phyloP scores from a whole-genome alignment of 75 land plant genomes.

The Gnetum montanum region DNA sequence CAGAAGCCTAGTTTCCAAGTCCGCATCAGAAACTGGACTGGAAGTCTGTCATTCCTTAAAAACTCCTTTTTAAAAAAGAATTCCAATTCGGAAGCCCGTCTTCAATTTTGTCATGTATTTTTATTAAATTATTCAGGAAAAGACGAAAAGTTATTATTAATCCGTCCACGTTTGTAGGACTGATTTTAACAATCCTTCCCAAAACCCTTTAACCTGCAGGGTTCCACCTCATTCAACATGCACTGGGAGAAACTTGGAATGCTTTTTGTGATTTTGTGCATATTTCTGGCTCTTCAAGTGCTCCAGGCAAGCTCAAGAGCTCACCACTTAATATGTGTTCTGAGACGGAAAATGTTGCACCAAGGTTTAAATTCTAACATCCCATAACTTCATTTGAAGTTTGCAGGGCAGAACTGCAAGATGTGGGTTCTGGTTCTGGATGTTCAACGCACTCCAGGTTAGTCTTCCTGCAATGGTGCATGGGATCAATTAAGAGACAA shows the following conservation, averaged over 20 bases:
- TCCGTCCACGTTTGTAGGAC: neutral
- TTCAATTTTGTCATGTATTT: neutral
- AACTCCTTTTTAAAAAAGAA: too few relatives aligned
- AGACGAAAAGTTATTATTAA: neutral
- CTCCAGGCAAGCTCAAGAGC: conserved; percentile 17
- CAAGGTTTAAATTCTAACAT: neutral
- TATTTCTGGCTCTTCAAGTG: conserved; percentile 27
- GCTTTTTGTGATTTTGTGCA: conserved; percentile 30
- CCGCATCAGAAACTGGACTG: neutral
- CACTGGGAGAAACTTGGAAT: conserved; percentile 34
- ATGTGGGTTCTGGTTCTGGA: conserved; percentile 34
- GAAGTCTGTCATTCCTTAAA: too few relatives aligned
- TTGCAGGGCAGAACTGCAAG: conserved; percentile 26
- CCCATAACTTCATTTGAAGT: neutral
- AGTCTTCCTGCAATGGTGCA: too few relatives aligned
- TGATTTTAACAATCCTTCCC: neutral
- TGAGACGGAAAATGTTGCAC: neutral
- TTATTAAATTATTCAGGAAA: neutral
- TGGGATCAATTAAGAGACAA: too few relatives aligned
- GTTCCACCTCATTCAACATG: conserved; percentile 21
- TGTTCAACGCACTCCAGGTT: conserved; percentile 33
- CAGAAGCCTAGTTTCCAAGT: neutral
- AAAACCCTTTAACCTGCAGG: conserved; percentile 9
- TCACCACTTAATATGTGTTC: neutral
- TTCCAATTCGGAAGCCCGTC: neutral